A percentile compares a stretch with the other conserved stretches of the same genome.
Evolutionary conservation across 495 filamentous ascomycete species (phyloP).

Genomic region (Cetradonia linearis): DNA sequence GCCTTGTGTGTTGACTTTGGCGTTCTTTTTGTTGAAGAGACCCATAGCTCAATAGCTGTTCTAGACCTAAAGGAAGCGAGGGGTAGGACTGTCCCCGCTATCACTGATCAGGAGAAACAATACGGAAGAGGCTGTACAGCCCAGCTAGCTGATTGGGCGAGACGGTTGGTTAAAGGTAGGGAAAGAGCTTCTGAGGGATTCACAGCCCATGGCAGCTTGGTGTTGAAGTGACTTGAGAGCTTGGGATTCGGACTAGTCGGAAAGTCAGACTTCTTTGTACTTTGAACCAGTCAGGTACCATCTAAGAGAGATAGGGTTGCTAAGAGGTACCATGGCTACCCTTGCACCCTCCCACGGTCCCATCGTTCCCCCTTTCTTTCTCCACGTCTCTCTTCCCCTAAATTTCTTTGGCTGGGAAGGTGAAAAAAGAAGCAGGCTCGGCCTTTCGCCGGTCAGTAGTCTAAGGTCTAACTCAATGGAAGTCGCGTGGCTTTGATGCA

Average conservation of each 20-base stretch:
- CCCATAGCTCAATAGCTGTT: conserved; percentile 37
- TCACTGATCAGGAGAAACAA: background rate
- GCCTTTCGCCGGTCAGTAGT: background rate
- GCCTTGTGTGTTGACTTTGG: conserved; percentile 42
- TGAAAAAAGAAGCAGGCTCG: background rate
- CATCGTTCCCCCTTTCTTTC: background rate
- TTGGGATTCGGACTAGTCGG: conserved; percentile 1
- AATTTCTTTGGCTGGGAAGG: background rate
- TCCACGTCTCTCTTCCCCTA: background rate
- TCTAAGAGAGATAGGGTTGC: background rate
- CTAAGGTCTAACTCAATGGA: conserved; percentile 2
- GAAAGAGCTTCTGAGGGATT: background rate
- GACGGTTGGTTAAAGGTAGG: background rate
- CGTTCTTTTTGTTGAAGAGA: conserved; percentile 53
- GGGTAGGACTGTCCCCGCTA: background rate
- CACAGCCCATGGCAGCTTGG: background rate
- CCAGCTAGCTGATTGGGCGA: background rate
- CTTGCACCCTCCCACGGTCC: background rate
- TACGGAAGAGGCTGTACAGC: background rate
- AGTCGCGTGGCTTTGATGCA: conserved; percentile 8
- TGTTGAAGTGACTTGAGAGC: background rate
- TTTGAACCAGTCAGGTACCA: background rate
- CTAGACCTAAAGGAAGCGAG: background rate
- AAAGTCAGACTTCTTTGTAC: background rate
- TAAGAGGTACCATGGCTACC: background rate